Conservation (phyloP, 805 yeast genomes). For the Saccharomyces paradoxus region DNA sequence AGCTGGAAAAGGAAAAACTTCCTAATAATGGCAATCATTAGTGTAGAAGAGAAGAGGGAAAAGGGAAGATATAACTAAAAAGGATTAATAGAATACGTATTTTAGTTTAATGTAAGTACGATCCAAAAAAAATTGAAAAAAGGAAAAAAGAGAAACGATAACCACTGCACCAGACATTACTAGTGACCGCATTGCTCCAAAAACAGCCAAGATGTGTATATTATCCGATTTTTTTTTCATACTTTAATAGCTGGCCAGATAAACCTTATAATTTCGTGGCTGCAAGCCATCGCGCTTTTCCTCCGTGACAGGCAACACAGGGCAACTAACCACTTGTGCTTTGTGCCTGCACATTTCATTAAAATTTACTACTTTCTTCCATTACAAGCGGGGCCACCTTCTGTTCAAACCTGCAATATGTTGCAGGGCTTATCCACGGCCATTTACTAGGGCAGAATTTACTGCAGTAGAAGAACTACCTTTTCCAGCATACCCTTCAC, state of each 20-base stretch:
- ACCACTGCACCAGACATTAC: background rate
- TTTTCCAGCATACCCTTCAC: background rate
- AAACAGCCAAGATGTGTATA: background rate
- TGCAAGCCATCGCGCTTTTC: background rate
- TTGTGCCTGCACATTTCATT: background rate
- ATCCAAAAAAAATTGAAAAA: background rate
- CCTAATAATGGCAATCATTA: background rate
- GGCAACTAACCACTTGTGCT: background rate
- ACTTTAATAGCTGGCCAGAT: background rate
- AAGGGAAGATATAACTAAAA: background rate
- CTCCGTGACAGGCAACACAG: background rate
- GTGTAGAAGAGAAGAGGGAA: background rate
- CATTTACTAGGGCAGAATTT: background rate
- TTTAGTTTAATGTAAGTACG: background rate
- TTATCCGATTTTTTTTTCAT: background rate
- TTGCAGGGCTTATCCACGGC: background rate
- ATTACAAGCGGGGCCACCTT: background rate
- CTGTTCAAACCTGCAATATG: background rate
- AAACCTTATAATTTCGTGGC: background rate
- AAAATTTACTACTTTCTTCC: background rate
- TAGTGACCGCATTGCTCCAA: background rate
- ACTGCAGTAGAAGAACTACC: background rate
- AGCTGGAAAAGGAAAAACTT: constrained; percentile 7
- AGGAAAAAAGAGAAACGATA: background rate
- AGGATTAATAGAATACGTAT: background rate